phyloP scores from a whole-genome alignment of 2,329 filamentous ascomycete species.

The Alternaria brassicicola region DNA sequence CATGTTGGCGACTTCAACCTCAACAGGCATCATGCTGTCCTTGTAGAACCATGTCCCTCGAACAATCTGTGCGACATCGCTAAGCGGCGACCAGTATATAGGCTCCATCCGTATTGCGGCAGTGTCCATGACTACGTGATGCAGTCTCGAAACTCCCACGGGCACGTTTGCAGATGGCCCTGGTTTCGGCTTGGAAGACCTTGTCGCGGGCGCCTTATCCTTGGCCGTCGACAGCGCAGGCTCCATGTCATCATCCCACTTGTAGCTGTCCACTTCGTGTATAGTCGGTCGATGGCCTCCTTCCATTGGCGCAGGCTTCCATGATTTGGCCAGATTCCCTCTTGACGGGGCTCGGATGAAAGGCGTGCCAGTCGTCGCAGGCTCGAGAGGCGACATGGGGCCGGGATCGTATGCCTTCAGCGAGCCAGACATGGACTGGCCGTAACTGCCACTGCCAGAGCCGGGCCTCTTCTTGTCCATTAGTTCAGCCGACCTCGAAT shows the following conservation, averaged over 20 bases:
- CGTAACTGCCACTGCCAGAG: slow-evolving; percentile 33
- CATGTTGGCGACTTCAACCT: slow-evolving; percentile 84
- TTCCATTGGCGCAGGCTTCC: slow-evolving; percentile 31
- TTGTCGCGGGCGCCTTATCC: slow-evolving; percentile 35
- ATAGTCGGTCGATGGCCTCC: slow-evolving; percentile 44
- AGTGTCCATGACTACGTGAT: slow-evolving; percentile 81
- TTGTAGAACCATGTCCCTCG: slow-evolving; percentile 97
- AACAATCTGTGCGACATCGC: slow-evolving; percentile 81
- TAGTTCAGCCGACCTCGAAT: slow-evolving; percentile 40
- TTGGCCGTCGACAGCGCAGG: slow-evolving; percentile 39
- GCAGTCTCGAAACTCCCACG: slow-evolving; percentile 87
- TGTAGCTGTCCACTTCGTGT: slow-evolving; percentile 55
- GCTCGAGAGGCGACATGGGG: slow-evolving; percentile 37
- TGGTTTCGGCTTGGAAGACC: slow-evolving; percentile 28
- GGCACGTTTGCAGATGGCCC: slow-evolving; percentile 67
- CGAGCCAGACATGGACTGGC: slow-evolving; percentile 33
- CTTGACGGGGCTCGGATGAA: slow-evolving; percentile 58
- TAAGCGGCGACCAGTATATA: slow-evolving; percentile 95
- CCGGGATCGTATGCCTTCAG: slow-evolving; percentile 39
- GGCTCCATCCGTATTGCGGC: slow-evolving; percentile 76
- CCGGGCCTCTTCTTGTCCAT: slow-evolving; percentile 28
- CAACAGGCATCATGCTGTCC: slow-evolving; percentile 90
- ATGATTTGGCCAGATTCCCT: slow-evolving; percentile 39
- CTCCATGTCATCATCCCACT: slow-evolving; percentile 54
- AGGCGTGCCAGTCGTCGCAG: slow-evolving; percentile 56